Percentiles rank a stretch among this genome's conserved stretches.
Evolutionary conservation across 139 green algal species (phyloP).

Genomic region (Zygnema circumcarinatum): DNA sequence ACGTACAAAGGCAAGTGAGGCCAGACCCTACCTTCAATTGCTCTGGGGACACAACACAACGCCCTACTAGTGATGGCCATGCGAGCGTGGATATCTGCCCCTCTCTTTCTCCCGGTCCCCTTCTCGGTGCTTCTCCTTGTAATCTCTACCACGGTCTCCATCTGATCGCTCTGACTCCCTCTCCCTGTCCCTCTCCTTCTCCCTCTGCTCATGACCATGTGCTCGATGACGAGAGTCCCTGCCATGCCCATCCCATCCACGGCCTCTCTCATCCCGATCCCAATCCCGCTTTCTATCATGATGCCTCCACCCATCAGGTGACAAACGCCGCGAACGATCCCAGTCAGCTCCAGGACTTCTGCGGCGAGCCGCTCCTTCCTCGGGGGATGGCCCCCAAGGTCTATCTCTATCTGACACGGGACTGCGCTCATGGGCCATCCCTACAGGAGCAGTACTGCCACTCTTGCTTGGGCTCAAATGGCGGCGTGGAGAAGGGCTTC

Average conservation of each 20-base stretch:
- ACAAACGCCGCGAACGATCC: too few species aligned
- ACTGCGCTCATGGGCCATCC: not conserved
- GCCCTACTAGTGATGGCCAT: too few species aligned
- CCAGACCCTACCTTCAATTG: too few species aligned
- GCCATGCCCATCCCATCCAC: not conserved
- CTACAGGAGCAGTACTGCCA: not conserved
- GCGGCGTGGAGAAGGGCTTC: too few species aligned
- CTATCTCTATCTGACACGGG: not conserved
- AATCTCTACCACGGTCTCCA: not conserved
- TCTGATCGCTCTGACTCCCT: constrained; percentile 1
- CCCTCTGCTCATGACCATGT: not conserved
- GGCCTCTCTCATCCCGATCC: not conserved
- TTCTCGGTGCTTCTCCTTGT: not conserved
- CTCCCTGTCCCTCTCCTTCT: not conserved
- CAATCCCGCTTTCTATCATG: not conserved
- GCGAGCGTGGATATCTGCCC: too few species aligned
- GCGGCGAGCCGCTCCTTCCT: not conserved
- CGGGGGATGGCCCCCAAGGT: not conserved
- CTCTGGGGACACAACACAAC: too few species aligned
- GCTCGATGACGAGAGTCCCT: not conserved
- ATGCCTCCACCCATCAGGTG: not conserved
- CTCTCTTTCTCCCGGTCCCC: not conserved
- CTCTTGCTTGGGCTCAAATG: too few species aligned
- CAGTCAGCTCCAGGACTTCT: not conserved
- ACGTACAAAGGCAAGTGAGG: too few species aligned